Percentiles rank a stretch among this genome's conserved stretches.
phyloP scores from a whole-genome alignment of 352 stramenopile species.

The Phytopythium boreale region DNA sequence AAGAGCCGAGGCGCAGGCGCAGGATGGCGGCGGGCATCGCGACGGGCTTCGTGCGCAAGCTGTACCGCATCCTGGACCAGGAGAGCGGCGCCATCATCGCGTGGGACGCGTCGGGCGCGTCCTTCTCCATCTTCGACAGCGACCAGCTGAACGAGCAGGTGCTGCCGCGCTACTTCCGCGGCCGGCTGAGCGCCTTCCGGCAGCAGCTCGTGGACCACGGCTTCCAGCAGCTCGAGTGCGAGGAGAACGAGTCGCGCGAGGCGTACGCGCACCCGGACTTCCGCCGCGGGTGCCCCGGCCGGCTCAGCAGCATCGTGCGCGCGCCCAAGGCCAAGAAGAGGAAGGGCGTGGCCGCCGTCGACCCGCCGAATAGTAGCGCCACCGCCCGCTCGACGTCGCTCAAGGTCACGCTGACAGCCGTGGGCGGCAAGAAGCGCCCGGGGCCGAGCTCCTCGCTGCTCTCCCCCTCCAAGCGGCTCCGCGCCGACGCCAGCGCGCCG shows the following conservation, averaged over 20 bases:
- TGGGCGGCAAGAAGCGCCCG: slow-evolving; percentile 1
- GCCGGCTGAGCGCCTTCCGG: slow-evolving; percentile 62
- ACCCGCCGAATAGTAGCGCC: no score
- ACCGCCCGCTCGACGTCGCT: slow-evolving; percentile 14
- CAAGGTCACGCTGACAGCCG: slow-evolving; percentile 46
- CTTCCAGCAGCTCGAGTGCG: slow-evolving; percentile 59
- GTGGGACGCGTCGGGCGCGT: slow-evolving; percentile 51
- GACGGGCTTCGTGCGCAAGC: slow-evolving; percentile 77
- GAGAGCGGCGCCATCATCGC: slow-evolving; percentile 56
- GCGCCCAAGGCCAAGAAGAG: slow-evolving; percentile 35
- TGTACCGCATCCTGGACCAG: slow-evolving; percentile 79
- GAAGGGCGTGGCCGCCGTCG: background rate
- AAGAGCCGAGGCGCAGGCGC: no score
- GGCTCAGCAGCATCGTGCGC: slow-evolving; percentile 58
- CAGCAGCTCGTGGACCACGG: slow-evolving; percentile 77
- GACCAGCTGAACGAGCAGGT: slow-evolving; percentile 51
- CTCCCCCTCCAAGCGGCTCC: slow-evolving; percentile 9
- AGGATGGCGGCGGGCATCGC: slow-evolving; percentile 52
- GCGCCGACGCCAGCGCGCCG: background rate
- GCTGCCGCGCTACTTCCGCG: slow-evolving; percentile 69
- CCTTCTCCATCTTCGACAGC: slow-evolving; percentile 70
- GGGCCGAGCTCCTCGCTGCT: background rate
- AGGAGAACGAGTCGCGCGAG: slow-evolving; percentile 52
- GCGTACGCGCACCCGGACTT: slow-evolving; percentile 59
- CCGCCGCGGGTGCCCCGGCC: slow-evolving; percentile 38